Evolutionary conservation across 2,329 filamentous ascomycete species (phyloP), one percentile per base, ranked within the genome.

Genomic region (Monosporascus cannonballus): DNA sequence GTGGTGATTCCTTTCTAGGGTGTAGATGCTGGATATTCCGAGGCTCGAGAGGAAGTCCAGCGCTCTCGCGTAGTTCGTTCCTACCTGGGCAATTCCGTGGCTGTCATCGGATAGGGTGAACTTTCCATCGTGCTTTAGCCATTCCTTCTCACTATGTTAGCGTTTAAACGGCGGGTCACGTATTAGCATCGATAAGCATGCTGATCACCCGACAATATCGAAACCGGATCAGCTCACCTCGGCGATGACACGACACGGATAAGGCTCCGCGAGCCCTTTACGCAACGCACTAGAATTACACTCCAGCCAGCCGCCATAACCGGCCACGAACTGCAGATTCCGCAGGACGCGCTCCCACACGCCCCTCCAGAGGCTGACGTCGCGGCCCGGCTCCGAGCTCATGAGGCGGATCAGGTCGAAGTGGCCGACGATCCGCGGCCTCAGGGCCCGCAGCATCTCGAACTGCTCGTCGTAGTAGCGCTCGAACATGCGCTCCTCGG

Each of bases 61-160:
- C 5, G 88, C 83, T 41, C 80, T 81, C 46, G 69, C 66, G 72
- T 94, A 97, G 67, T 96, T 93, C 49, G 90, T 85, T n/a, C 85
- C 90, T 5, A 99, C 80, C 67, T 99, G 93, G 2, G 81, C 87
- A 54, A 90, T 80, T 39, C 89, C 89, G 73, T 99, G 94, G 68
- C 91, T 96, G 71, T 99, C 94, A 69, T 99, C 94, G 6, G 90
- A 96, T 61, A 99, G 79, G 50, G 90, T 95, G 70, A 97, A 96
- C 55, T 81, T 82, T 24, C 94, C 92, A 24, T 86, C 86, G 62
- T 89, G 77, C 7, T 71, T 71, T 51, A 91, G 65, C 75, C 90
- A 96, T 67, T 83, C 82, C 86, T 89, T 56, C 14, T 51, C 6
- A 17, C 22, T 37, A 4, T 14, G 30, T 34, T 14, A 34, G 30